Conservation (phyloP, 2,329 filamentous ascomycete genomes). For the Thermoascus crustaceus region DNA sequence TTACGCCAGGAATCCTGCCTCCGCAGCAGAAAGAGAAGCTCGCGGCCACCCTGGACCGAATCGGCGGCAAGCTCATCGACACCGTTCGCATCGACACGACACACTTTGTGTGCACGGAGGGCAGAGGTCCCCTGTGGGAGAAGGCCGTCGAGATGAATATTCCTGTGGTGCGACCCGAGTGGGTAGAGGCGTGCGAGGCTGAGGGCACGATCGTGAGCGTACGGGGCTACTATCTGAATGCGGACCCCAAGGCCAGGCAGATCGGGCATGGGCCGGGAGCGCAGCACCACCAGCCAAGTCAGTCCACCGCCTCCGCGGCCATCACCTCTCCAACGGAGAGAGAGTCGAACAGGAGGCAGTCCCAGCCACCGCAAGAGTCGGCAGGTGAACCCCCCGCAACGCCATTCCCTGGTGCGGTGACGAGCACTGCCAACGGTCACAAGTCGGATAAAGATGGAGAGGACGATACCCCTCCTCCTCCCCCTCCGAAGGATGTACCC, state of each 20-base stretch:
- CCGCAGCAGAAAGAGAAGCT: constrained; percentile 64
- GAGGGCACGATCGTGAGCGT: constrained; percentile 90
- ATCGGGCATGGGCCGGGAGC: constrained; percentile 30
- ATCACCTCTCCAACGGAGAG: constrained; percentile 17
- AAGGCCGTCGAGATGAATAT: constrained; percentile 97
- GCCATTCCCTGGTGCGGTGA: constrained; percentile 15
- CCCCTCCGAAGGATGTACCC: no score
- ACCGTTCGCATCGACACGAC: constrained; percentile 92
- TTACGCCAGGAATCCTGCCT: constrained; percentile 82
- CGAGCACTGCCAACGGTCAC: constrained; percentile 7
- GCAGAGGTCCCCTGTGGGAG: constrained; percentile 83
- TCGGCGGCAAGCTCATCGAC: constrained; percentile 87
- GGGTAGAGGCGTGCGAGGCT: constrained; percentile 93
- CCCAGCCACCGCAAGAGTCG: constrained; percentile 10
- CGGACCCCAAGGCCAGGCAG: constrained; percentile 57
- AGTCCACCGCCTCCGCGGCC: constrained; percentile 19
- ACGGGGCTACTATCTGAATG: constrained; percentile 91
- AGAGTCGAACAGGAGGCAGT: constrained; percentile 14
- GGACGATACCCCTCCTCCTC: no score
- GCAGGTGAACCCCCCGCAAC: constrained; percentile 13
- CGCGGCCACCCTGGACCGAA: constrained; percentile 67
- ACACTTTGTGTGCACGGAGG: constrained; percentile 95
- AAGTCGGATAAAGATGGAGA: no score
- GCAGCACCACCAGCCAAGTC: constrained; percentile 26
- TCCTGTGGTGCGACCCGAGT: constrained; percentile 90